phyloP scores from a whole-genome alignment of 148 eudicot species.

The Cornus florida region DNA sequence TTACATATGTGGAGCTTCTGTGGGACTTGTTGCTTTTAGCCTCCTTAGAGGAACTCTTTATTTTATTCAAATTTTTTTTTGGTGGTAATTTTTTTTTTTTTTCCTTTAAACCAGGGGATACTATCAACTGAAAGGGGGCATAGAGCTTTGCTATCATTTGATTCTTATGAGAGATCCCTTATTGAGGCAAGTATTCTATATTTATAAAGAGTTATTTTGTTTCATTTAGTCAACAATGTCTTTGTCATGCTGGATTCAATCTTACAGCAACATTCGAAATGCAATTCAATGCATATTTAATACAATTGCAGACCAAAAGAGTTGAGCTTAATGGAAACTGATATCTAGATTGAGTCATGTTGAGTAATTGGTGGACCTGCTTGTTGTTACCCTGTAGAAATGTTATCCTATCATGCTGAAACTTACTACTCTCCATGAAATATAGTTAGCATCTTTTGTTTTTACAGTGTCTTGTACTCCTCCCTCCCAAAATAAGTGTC shows the following conservation, averaged over 20 bases:
- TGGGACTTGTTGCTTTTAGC: background rate
- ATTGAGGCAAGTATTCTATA: slow-evolving; percentile 54
- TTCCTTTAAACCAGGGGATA: slow-evolving; percentile 59
- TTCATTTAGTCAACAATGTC: background rate
- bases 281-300: background rate
- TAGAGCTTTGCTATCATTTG: slow-evolving; percentile 61
- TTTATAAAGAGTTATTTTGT: background rate
- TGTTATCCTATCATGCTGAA: background rate
- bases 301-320: background rate
- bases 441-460: background rate
- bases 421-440: background rate
- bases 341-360: background rate
- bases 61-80: too few species aligned
- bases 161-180: slow-evolving; percentile 79
- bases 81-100: background rate
- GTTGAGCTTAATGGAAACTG: background rate
- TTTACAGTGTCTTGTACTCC: too few species aligned
- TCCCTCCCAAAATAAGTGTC: too few species aligned
- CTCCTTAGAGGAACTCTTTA: background rate
- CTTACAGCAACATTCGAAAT: background rate
- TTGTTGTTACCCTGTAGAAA: background rate
- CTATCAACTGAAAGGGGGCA: slow-evolving; percentile 91
- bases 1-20: background rate
- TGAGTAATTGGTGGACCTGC: background rate
- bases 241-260: background rate